These are phyloP conservation scores for Globomyces sp. DNA, from an alignment of 371 early-diverging fungal genomes.

Conservation along the genomic window DNA sequence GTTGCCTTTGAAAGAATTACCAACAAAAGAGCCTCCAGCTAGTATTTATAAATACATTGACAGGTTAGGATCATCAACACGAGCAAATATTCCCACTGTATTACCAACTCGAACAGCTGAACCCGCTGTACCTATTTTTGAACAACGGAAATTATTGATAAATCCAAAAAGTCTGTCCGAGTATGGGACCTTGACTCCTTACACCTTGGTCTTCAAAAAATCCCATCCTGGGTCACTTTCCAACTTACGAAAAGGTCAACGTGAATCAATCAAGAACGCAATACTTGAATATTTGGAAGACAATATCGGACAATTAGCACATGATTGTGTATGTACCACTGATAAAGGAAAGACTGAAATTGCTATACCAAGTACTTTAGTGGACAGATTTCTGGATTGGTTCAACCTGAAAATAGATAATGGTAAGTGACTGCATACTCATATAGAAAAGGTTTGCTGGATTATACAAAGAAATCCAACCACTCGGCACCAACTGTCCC, in stretches of 20 bases:
- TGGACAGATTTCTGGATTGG: slow-evolving; percentile 13
- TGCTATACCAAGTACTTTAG: slow-evolving; percentile 2
- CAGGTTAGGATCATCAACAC: not conserved
- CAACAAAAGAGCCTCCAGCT: not conserved
- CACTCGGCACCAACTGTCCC: not conserved
- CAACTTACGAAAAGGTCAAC: slow-evolving; percentile 3
- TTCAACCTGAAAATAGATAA: slow-evolving; percentile 10
- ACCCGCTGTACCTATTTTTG: too few species aligned
- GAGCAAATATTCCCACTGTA: too few species aligned
- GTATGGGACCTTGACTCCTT: not conserved
- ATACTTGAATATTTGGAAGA: not conserved
- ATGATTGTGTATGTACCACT: not conserved
- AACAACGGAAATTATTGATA: too few species aligned
- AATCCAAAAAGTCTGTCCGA: not conserved
- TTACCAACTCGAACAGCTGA: too few species aligned
- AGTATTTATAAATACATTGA: not conserved
- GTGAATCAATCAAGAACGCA: slow-evolving; percentile 2
- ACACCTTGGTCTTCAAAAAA: slow-evolving; percentile 7
- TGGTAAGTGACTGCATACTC: too few species aligned
- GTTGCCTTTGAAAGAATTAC: not conserved
- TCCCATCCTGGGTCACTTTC: slow-evolving; percentile 12
- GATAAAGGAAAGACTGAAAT: slow-evolving; percentile 1
- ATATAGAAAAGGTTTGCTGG: not conserved
- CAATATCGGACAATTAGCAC: slow-evolving; percentile 2
- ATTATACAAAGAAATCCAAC: slow-evolving; percentile 2